These are phyloP conservation scores for Beauveria sp. DNA, from an alignment of 2,329 filamentous ascomycete genomes.

Conservation along the genomic window DNA sequence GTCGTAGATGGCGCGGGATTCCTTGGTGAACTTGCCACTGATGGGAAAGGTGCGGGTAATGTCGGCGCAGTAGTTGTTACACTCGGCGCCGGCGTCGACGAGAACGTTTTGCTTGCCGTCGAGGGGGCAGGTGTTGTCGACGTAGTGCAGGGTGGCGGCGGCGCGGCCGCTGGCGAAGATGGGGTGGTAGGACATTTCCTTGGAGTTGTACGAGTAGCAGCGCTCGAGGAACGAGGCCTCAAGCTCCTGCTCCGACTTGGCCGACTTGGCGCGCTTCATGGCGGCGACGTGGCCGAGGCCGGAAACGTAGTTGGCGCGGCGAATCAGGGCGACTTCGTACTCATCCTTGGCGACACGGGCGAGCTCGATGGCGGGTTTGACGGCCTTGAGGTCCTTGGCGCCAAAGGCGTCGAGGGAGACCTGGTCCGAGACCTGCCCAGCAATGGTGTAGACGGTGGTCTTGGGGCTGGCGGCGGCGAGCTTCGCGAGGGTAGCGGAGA, in stretches of 20 bases:
- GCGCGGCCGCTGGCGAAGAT: slow-evolving; percentile 77
- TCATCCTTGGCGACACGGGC: slow-evolving; percentile 65
- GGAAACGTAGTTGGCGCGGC: slow-evolving; percentile 64
- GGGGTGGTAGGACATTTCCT: slow-evolving; percentile 78
- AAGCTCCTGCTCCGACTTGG: slow-evolving; percentile 73
- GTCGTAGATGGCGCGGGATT: slow-evolving; percentile 69
- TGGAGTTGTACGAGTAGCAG: slow-evolving; percentile 67
- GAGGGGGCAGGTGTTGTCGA: slow-evolving; percentile 66
- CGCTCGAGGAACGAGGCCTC: slow-evolving; percentile 72
- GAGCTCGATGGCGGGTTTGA: slow-evolving; percentile 59
- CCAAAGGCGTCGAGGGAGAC: slow-evolving; percentile 66
- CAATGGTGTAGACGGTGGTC: slow-evolving; percentile 64
- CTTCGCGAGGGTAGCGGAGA: slow-evolving; percentile 63
- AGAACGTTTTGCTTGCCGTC: slow-evolving; percentile 69
- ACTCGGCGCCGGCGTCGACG: slow-evolving; percentile 76
- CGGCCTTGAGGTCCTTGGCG: slow-evolving; percentile 48
- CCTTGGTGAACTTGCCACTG: slow-evolving; percentile 58
- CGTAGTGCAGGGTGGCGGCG: slow-evolving; percentile 82
- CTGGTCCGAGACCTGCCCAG: slow-evolving; percentile 64
- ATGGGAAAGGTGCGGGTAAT: slow-evolving; percentile 85
- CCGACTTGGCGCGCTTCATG: slow-evolving; percentile 51
- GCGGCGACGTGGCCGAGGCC: slow-evolving; percentile 58
- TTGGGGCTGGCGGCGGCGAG: slow-evolving; percentile 31
- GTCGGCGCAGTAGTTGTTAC: slow-evolving; percentile 63
- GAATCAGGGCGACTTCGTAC: slow-evolving; percentile 66